A percentile compares a stretch with the other conserved stretches of the same genome.
phyloP scores from a whole-genome alignment of 768 basidiomycete species.

The Serendipita sp. region DNA sequence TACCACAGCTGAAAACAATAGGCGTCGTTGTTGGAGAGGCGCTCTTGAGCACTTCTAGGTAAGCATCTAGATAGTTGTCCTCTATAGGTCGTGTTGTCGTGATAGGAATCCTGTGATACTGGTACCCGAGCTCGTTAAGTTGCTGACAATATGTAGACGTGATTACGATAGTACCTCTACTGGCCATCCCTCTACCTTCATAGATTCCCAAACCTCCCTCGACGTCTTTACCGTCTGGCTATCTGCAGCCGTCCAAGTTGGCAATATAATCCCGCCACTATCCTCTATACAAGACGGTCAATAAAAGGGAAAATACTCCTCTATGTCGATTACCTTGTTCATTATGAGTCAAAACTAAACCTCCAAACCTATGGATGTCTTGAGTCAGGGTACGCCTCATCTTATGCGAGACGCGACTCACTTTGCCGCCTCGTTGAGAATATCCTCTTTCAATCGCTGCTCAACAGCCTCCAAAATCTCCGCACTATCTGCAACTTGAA shows the following conservation, averaged over 20 bases:
- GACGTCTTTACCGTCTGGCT: conserved; percentile 68
- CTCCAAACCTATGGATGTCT: conserved; percentile 51
- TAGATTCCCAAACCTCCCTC: conserved; percentile 65
- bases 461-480: conserved; percentile 93
- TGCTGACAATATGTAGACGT: background rate
- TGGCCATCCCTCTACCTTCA: conserved; percentile 74
- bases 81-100: conserved; percentile 85
- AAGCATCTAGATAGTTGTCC: conserved; percentile 94
- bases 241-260: conserved; percentile 90
- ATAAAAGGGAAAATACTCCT: background rate
- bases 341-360: conserved; percentile 83
- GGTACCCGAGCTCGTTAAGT: no score
- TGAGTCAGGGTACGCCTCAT: background rate
- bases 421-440: conserved; percentile 69
- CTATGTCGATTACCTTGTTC: conserved; percentile 48
- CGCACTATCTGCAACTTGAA: conserved; percentile 78
- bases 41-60: conserved; percentile 60
- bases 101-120: conserved; percentile 57
- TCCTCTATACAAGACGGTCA: conserved; percentile 29
- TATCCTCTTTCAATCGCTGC: conserved; percentile 73
- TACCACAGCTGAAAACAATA: conserved; percentile 89
- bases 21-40: conserved; percentile 69
- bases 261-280: conserved; percentile 68
- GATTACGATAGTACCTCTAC: conserved; percentile 44
- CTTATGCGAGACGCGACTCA: conserved; percentile 17